Percentiles rank a stretch among this genome's conserved stretches.
Evolutionary conservation across 1,139 yeast species (phyloP).

Genomic region (Suhomyces bolitotheri): DNA sequence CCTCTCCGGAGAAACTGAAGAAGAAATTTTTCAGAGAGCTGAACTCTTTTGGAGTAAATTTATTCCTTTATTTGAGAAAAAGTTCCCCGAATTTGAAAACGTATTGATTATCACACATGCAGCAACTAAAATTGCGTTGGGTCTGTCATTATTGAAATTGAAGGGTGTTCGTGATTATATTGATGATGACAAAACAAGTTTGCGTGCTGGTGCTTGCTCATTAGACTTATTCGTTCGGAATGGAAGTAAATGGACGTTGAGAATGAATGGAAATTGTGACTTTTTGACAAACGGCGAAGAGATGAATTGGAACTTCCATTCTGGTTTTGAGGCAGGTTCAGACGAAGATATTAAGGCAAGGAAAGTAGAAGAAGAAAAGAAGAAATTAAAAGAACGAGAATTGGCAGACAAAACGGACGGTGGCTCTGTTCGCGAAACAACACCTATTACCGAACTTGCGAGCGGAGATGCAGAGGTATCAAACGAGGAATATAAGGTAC

Average conservation of each 20-base stretch:
- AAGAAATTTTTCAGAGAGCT: conserved; percentile 60
- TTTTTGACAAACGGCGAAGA: conserved; percentile 78
- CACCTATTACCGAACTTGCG: conserved; percentile 16
- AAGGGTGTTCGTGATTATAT: conserved; percentile 49
- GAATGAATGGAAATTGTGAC: conserved; percentile 67
- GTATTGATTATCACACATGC: conserved; percentile 77
- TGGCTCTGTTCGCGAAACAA: conserved; percentile 15
- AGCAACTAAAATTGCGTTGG: conserved; percentile 78
- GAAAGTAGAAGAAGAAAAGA: conserved; percentile 22
- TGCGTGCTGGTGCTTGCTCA: conserved; percentile 51
- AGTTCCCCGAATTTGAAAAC: conserved; percentile 55
- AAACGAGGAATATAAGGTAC: conserved; percentile 40
- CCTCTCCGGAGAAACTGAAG: conserved; percentile 62
- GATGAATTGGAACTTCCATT: conserved; percentile 84
- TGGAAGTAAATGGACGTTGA: conserved; percentile 49
- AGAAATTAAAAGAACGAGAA: conserved; percentile 12
- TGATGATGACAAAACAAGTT: conserved; percentile 41
- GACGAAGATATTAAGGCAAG: conserved; percentile 67
- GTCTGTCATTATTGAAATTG: conserved; percentile 61
- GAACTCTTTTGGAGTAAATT: conserved; percentile 50
- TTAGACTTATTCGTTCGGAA: conserved; percentile 37
- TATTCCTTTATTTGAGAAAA: conserved; percentile 50
- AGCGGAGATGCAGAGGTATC: conserved; percentile 17
- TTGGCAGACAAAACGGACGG: conserved; percentile 14
- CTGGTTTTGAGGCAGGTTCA: conserved; percentile 72